Conservation (phyloP, 805 yeast species). For the Saccharomycopsis oosterbeekiorum region DNA sequence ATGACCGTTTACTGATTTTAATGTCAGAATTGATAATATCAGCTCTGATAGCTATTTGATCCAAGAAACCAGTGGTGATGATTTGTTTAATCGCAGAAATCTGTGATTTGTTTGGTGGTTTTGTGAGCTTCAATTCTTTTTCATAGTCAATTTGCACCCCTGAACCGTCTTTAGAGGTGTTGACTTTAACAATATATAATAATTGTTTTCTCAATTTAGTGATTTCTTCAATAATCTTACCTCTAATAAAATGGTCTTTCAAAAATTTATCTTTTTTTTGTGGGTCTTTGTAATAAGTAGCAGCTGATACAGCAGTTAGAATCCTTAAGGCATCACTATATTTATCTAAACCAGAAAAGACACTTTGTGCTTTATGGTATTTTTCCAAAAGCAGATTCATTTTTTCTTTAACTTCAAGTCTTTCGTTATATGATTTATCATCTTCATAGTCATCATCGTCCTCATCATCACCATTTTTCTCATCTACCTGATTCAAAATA, state of each 20-base stretch:
- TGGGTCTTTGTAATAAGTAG: conserved; percentile 55
- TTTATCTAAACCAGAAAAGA: conserved; percentile 60
- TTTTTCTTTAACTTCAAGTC: conserved; percentile 28
- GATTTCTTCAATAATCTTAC: conserved; percentile 80
- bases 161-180: conserved; percentile 50
- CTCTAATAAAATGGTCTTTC: conserved; percentile 55
- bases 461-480: conserved; percentile 23
- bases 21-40: conserved; percentile 61
- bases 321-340: conserved; percentile 66
- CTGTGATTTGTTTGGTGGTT: conserved; percentile 61
- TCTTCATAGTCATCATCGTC: conserved; percentile 22
- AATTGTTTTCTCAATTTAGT: conserved; percentile 72
- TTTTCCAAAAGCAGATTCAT: conserved; percentile 36
- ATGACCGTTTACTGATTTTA: conserved; percentile 45
- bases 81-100: conserved; percentile 78
- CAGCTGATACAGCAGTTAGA: conserved; percentile 79
- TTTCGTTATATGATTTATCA: conserved; percentile 32
- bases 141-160: conserved; percentile 34
- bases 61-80: conserved; percentile 86
- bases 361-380: conserved; percentile 47
- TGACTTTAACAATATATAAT: conserved; percentile 58
- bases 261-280: conserved; percentile 39
- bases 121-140: conserved; percentile 38
- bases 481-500: conserved; percentile 12
- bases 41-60: conserved; percentile 79